phyloP scores from a whole-genome alignment of 2,329 filamentous ascomycete species.

The Tolypocladium guangdongense region DNA sequence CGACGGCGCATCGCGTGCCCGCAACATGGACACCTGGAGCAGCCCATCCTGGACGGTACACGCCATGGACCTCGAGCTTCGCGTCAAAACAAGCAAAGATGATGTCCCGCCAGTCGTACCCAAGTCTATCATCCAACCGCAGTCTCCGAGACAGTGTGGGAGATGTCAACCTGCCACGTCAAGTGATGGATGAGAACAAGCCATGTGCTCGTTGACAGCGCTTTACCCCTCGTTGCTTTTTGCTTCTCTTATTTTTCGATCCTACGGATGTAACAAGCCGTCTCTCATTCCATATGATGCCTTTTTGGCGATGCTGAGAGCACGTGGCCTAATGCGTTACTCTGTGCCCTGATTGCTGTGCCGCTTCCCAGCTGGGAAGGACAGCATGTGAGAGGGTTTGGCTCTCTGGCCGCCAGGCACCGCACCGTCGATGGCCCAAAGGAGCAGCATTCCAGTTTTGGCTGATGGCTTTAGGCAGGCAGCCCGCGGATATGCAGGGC shows the following conservation, averaged over 20 bases:
- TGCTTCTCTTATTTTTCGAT: neutral
- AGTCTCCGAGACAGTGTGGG: slow-evolving; percentile 10
- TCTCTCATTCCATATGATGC: neutral
- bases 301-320: neutral
- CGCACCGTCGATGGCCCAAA: too few relatives aligned
- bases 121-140: slow-evolving; percentile 1
- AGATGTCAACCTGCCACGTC: neutral
- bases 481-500: neutral
- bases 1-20: neutral
- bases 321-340: neutral
- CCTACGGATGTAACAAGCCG: neutral
- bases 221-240: too few relatives aligned
- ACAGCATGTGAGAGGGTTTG: too few relatives aligned
- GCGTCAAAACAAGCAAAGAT: neutral
- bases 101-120: too few relatives aligned
- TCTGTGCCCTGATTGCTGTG: neutral
- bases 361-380: too few relatives aligned
- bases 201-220: neutral
- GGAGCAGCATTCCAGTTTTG: neutral
- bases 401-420: too few relatives aligned
- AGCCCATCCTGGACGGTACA: neutral
- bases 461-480: neutral
- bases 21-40: neutral
- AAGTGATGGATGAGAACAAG: neutral
- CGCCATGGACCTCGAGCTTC: neutral